Conservation (phyloP, 768 basidiomycete species). For the Mycena rosella region DNA sequence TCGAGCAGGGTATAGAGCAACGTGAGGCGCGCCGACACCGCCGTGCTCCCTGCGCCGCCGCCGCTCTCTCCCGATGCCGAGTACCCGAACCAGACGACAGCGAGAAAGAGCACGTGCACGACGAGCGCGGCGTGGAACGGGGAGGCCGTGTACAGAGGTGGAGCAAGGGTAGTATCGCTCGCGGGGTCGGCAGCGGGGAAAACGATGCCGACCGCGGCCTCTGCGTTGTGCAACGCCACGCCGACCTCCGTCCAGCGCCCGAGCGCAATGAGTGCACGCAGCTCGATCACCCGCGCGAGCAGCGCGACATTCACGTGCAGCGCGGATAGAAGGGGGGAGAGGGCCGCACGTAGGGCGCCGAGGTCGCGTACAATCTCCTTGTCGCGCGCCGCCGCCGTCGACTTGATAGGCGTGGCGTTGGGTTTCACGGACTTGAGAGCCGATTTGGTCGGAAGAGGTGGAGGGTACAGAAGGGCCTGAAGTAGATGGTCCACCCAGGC, state of each 20-base stretch:
- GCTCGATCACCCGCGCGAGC: conserved; percentile 66
- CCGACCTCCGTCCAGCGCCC: conserved; percentile 67
- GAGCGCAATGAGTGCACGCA: conserved; percentile 67
- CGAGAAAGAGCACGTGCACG: conserved; percentile 73
- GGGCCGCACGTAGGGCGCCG: conserved; percentile 44
- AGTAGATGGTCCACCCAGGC: conserved; percentile 74
- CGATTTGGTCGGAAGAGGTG: conserved; percentile 54
- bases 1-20: conserved; percentile 79
- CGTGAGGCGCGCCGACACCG: conserved; percentile 64
- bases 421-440: conserved; percentile 48
- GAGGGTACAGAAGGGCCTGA: conserved; percentile 42
- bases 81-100: conserved; percentile 73
- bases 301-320: conserved; percentile 61
- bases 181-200: conserved; percentile 35
- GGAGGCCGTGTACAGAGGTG: conserved; percentile 35
- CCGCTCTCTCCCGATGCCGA: background rate
- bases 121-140: conserved; percentile 49
- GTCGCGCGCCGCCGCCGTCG: conserved; percentile 28
- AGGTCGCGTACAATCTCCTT: conserved; percentile 30
- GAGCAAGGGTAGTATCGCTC: background rate
- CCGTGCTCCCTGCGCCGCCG: conserved; percentile 55
- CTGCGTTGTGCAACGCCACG: conserved; percentile 61
- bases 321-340: conserved; percentile 49
- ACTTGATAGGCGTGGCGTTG: conserved; percentile 46
- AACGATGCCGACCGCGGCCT: conserved; percentile 62